Conservation (phyloP, 495 filamentous ascomycete genomes). For the Trichoderma asperelloides region DNA sequence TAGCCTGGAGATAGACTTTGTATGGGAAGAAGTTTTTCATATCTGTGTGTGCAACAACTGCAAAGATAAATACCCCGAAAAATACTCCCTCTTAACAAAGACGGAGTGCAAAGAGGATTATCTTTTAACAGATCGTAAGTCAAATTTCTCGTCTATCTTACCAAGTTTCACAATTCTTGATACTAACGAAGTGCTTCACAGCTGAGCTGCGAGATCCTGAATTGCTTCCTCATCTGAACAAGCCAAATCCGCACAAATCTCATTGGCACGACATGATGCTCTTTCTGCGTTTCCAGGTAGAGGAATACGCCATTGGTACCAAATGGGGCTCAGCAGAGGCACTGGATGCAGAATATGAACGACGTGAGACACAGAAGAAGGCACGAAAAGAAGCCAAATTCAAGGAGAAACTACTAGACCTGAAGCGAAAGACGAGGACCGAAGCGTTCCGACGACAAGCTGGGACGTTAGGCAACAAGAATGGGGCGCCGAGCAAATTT, state of each 20-base stretch:
- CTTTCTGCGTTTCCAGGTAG: constrained; percentile 86
- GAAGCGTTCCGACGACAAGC: constrained; percentile 73
- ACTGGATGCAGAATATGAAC: constrained; percentile 83
- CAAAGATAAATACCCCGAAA: constrained; percentile 83
- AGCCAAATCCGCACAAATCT: constrained; percentile 88
- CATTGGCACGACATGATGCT: constrained; percentile 99
- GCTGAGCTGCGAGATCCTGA: constrained; percentile 80
- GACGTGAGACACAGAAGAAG: constrained; percentile 73
- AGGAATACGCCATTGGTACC: constrained; percentile 74
- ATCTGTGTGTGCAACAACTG: constrained; percentile 64
- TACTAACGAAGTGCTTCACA: constrained; percentile 22
- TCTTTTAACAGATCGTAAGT: constrained; percentile 82
- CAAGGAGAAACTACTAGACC: constrained; percentile 70
- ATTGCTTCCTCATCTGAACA: constrained; percentile 75
- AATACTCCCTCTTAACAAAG: constrained; percentile 89
- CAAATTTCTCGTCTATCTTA: neutral
- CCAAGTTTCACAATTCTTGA: neutral
- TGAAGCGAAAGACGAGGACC: constrained; percentile 89
- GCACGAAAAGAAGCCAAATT: constrained; percentile 85
- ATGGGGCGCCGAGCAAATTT: constrained; percentile 52
- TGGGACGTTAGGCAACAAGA: constrained; percentile 25
- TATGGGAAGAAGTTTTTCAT: constrained; percentile 76
- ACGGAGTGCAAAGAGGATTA: constrained; percentile 95
- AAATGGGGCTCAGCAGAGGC: constrained; percentile 83
- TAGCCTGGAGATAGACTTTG: constrained; percentile 81